Percentiles rank a stretch among this genome's conserved stretches.
These are phyloP conservation scores for Penicillium coprophilum DNA, from an alignment of 495 filamentous ascomycete genomes.

Conservation along the genomic window DNA sequence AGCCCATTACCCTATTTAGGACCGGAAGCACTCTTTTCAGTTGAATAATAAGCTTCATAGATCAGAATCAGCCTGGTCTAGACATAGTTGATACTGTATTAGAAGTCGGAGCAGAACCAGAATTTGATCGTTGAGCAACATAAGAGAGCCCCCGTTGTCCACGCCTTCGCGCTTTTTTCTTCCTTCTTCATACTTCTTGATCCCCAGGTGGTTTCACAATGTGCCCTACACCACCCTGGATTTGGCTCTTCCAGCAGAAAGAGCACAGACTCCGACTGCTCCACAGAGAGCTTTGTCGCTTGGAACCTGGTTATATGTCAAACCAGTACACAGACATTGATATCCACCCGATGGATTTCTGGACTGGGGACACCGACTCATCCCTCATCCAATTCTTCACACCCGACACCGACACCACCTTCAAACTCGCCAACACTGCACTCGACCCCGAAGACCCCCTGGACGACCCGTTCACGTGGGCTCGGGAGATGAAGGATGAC, in stretches of 20 bases:
- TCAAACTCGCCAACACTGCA: neutral
- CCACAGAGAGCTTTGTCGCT: neutral
- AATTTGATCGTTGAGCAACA: neutral
- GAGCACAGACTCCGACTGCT: neutral
- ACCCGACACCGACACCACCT: neutral
- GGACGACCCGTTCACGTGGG: neutral
- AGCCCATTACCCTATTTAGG: neutral
- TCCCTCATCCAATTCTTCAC: neutral
- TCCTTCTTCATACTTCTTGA: neutral
- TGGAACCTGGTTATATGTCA: neutral
- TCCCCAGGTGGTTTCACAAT: neutral
- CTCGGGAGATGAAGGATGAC: neutral
- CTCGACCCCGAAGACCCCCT: slow-evolving; percentile 1
- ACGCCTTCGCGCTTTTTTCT: neutral
- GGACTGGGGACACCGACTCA: neutral
- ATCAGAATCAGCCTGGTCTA: neutral
- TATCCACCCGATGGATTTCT: slow-evolving; percentile 6
- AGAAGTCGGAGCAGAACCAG: neutral
- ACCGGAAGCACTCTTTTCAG: neutral
- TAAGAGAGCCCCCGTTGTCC: neutral
- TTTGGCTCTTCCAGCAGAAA: neutral
- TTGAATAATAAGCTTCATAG: neutral
- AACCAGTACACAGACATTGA: neutral
- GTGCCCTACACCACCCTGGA: neutral
- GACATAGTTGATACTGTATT: neutral